phyloP scores from a whole-genome alignment of 208 protist genomes.

The Acanthamoeba healyi region DNA sequence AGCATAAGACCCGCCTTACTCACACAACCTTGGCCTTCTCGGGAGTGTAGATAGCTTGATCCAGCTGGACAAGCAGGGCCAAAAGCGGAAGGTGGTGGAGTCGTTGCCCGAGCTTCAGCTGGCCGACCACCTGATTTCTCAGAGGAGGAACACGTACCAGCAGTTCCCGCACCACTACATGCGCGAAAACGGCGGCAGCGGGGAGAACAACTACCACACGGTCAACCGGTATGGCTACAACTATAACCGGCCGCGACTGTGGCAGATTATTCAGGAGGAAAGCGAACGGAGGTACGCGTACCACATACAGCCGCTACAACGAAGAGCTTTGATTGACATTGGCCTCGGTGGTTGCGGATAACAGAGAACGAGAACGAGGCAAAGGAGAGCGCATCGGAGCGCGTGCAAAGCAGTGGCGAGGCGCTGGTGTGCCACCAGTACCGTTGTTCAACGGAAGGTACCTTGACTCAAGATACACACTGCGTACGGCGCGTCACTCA shows the following conservation, averaged over 20 bases:
- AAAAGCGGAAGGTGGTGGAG: slow-evolving; percentile 27
- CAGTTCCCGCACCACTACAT: slow-evolving; percentile 52
- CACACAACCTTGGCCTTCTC: neutral
- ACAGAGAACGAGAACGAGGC: neutral
- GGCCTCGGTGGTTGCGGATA: neutral
- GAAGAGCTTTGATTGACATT: too few relatives aligned
- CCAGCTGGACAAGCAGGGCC: slow-evolving; percentile 48
- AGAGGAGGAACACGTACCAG: slow-evolving; percentile 50
- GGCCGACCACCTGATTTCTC: slow-evolving; percentile 56
- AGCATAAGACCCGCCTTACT: neutral
- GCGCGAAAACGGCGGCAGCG: slow-evolving; percentile 36
- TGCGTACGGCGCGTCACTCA: neutral
- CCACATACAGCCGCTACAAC: too few relatives aligned
- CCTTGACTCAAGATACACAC: neutral
- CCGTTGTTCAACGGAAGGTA: neutral
- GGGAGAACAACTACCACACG: slow-evolving; percentile 16
- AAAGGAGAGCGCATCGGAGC: slow-evolving; percentile 18
- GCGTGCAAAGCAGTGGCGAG: neutral
- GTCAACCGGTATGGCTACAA: slow-evolving; percentile 53
- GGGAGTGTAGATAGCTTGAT: neutral
- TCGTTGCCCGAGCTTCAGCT: slow-evolving; percentile 49
- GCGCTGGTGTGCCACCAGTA: slow-evolving; percentile 29
- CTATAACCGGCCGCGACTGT: slow-evolving; percentile 30
- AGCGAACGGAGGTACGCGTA: neutral
- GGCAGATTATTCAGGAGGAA: slow-evolving; percentile 63